Base-by-base conservation (phyloP, 805 yeast species). In the Yamadazyma insecticola region DNA sequence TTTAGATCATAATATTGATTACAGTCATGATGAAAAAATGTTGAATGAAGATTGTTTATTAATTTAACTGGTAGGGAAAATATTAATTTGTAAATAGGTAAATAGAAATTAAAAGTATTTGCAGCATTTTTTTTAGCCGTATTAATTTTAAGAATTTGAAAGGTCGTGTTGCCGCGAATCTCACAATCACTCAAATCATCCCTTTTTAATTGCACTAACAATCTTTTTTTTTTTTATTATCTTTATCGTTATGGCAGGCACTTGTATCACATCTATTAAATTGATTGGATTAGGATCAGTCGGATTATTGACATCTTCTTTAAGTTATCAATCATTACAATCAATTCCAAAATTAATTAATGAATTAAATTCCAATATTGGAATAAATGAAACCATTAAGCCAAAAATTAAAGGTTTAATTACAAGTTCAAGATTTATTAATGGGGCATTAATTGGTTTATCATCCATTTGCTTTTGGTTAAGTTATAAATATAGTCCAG, bases 261-360 rank as follows among this genome's bases (percentile, higher is more conserved):
- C 60, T 34, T 65, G 70, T 46, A 47, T 63, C 43, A 54, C 63
- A 24, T 45, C 58, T 27, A 74, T 78, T 36, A 82, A 82, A 50
- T 53, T 78, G 28, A 55, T 78, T 24, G 89, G 88, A 21, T 73
- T 74, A 22, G 67, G 81, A 4, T 73, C 88, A 8, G 55, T 82
- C 28, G 92, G 90, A n/a, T 50, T 81, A 37, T 66, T 77, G 44
- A 62, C 83, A 4, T 72, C 78, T 12, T 54, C 72, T 2, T 65
- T 74, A 35, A 43, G 67, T n/a, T 57, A 63, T 45, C 63, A 69
- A 28, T 51, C 71, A 1, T 39, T 51, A 42, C 30, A 55, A 45
- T 28, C 51, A 37, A 49, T 57, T 39, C 58, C 66, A 14, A 32
- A 47, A 15, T 47, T 64, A 39, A 51, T 55, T 32, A 33, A 32